Evolutionary conservation across 1,284 basidiomycete species (phyloP).

Genomic region (Kalmanozyma brasiliensis): DNA sequence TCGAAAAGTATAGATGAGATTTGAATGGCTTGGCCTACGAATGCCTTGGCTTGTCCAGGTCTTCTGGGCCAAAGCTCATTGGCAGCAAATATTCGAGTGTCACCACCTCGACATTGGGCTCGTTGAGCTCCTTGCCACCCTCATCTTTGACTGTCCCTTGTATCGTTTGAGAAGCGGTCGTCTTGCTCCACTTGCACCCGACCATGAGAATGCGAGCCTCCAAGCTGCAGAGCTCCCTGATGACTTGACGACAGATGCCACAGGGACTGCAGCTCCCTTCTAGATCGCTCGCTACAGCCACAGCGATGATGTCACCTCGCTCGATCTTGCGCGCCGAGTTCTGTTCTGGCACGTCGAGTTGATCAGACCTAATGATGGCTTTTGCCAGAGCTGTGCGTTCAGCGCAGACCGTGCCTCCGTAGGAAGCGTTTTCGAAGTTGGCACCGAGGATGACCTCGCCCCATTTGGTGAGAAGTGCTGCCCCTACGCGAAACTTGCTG

Average conservation of each 20-base stretch:
- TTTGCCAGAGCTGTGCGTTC: constrained; percentile 63
- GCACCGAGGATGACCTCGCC: constrained; percentile 82
- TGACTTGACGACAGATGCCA: constrained; percentile 89
- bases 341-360: constrained; percentile 26
- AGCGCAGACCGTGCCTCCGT: constrained; percentile 73
- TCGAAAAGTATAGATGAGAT: no score
- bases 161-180: constrained; percentile 4
- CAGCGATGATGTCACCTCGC: constrained; percentile 53
- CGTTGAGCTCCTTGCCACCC: constrained; percentile 58
- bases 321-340: constrained; percentile 39
- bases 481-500: constrained; percentile 89
- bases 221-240: constrained; percentile 82
- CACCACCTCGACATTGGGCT: constrained; percentile 71
- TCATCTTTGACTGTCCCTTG: constrained; percentile 19
- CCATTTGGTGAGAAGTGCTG: constrained; percentile 78
- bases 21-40: constrained; percentile 8
- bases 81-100: constrained; percentile 81
- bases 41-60: constrained; percentile 70
- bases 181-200: constrained; percentile 74
- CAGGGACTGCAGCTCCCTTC: constrained; percentile 71
- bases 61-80: constrained; percentile 86
- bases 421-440: constrained; percentile 91
- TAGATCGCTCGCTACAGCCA: constrained; percentile 56
- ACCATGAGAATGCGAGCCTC: constrained; percentile 82
- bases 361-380: constrained; percentile 34